Evolutionary conservation across 2,329 filamentous ascomycete species (phyloP).

Genomic region (Fusarium sacchari): DNA sequence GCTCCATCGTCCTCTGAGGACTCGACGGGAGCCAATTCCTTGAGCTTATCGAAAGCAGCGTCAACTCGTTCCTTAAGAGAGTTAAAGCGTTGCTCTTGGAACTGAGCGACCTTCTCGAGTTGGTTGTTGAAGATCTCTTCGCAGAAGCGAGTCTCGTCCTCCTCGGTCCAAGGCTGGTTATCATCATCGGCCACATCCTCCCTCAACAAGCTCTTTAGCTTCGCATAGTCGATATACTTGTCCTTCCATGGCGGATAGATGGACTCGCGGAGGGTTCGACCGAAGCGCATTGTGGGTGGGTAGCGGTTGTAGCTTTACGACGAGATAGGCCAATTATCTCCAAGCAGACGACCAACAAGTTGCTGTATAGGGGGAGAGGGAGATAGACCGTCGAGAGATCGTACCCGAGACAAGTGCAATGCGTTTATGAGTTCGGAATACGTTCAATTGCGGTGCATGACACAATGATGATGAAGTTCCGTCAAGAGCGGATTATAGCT

Average conservation of each 20-base stretch:
- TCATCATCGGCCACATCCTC: conserved; percentile 77
- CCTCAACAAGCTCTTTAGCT: conserved; percentile 88
- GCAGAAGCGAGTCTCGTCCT: conserved; percentile 93
- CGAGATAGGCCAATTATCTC: conserved; percentile 7
- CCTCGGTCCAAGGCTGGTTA: conserved; percentile 79
- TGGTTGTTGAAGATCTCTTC: conserved; percentile 95
- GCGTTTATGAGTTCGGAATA: background rate
- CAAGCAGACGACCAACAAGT: background rate
- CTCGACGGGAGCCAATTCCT: conserved; percentile 74
- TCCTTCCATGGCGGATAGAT: conserved; percentile 90
- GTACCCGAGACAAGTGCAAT: background rate
- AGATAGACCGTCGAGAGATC: background rate
- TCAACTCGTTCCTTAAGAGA: conserved; percentile 65
- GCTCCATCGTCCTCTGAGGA: conserved; percentile 60
- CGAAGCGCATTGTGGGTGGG: conserved; percentile 80
- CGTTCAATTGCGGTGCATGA: conserved; percentile 25
- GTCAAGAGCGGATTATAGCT: conserved; percentile 4
- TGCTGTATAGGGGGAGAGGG: background rate
- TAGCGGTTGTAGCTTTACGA: background rate
- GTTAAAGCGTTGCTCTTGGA: conserved; percentile 82
- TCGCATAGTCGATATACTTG: conserved; percentile 94
- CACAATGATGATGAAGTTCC: conserved; percentile 29
- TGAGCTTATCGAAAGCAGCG: conserved; percentile 73
- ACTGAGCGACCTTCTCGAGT: conserved; percentile 91
- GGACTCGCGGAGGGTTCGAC: conserved; percentile 82